Conservation (phyloP, 345 rosid species). For the Barbarea vulgaris region DNA sequence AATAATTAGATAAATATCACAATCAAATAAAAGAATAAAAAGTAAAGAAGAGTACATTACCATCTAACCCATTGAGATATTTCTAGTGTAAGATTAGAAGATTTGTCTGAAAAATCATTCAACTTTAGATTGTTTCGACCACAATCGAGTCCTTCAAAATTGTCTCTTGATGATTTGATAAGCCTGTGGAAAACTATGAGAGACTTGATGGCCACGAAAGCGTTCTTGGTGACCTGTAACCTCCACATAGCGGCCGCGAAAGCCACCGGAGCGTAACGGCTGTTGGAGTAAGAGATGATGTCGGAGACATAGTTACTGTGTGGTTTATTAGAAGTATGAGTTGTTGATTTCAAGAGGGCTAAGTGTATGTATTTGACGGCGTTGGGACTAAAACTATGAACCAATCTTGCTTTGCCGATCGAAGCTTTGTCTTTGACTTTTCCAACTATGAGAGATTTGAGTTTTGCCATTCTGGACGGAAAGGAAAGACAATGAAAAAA, state of each 20-base stretch:
- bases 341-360: slow-evolving; percentile 70
- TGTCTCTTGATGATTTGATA: slow-evolving; percentile 40
- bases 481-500: background rate
- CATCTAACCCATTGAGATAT: slow-evolving; percentile 82
- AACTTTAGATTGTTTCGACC: slow-evolving; percentile 71
- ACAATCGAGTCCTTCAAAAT: slow-evolving; percentile 25
- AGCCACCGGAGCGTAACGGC: slow-evolving; percentile 63
- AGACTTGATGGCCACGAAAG: slow-evolving; percentile 75
- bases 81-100: slow-evolving; percentile 55
- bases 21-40: background rate
- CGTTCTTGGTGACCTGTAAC: slow-evolving; percentile 59
- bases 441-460: slow-evolving; percentile 52
- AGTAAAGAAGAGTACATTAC: slow-evolving; percentile 30
- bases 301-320: slow-evolving; percentile 51
- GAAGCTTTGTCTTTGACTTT: slow-evolving; percentile 76
- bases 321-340: slow-evolving; percentile 55
- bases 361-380: slow-evolving; percentile 47
- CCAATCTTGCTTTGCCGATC: slow-evolving; percentile 62
- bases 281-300: slow-evolving; percentile 62
- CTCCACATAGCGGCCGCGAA: slow-evolving; percentile 71
- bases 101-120: slow-evolving; percentile 61
- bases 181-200: slow-evolving; percentile 64
- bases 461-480: slow-evolving; percentile 29
- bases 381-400: slow-evolving; percentile 46
- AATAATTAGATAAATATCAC: slow-evolving; percentile 12